Percentiles rank a stretch among this genome's conserved stretches.
Evolutionary conservation across 176 grass and related monocot species (phyloP).

Genomic region (Carex pumila): DNA sequence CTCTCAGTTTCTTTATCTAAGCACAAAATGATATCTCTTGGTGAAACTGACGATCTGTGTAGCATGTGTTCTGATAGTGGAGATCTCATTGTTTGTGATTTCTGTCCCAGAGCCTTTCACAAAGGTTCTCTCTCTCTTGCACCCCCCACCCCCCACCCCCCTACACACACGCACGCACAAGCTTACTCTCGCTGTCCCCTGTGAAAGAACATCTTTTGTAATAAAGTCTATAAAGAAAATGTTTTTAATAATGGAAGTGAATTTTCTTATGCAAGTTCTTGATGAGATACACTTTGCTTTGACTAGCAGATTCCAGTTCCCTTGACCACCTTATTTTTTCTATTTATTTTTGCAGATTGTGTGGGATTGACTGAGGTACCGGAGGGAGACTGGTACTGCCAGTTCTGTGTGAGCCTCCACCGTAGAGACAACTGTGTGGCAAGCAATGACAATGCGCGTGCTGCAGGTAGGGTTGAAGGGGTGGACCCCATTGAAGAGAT

Average conservation of each 20-base stretch:
- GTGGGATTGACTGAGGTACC: constrained; percentile 51
- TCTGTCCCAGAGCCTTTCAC: constrained; percentile 94
- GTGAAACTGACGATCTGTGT: constrained; percentile 84
- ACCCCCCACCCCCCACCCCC: not conserved
- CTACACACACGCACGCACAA: no score
- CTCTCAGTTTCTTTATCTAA: constrained; percentile 84
- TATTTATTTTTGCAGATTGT: constrained; percentile 47
- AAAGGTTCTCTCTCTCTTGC: constrained; percentile 40
- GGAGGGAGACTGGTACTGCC: constrained; percentile 73
- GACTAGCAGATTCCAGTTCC: not conserved
- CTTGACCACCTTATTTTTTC: not conserved
- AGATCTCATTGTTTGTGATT: constrained; percentile 81
- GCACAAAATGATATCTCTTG: constrained; percentile 46
- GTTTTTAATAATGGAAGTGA: not conserved
- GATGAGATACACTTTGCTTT: not conserved
- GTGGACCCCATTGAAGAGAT: constrained; percentile 90
- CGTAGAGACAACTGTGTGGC: constrained; percentile 81
- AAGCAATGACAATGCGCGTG: constrained; percentile 90
- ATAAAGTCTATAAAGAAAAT: not conserved
- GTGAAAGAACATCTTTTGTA: not conserved
- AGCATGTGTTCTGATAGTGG: constrained; percentile 92
- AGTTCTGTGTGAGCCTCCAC: constrained; percentile 76
- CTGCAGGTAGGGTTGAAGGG: constrained; percentile 89
- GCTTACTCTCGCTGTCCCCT: not conserved
- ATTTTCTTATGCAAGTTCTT: not conserved